A percentile compares a stretch with the other conserved stretches of the same genome.
Evolutionary conservation across 2,329 filamentous ascomycete genomes (phyloP).

Genomic region (Esteya vermicola): DNA sequence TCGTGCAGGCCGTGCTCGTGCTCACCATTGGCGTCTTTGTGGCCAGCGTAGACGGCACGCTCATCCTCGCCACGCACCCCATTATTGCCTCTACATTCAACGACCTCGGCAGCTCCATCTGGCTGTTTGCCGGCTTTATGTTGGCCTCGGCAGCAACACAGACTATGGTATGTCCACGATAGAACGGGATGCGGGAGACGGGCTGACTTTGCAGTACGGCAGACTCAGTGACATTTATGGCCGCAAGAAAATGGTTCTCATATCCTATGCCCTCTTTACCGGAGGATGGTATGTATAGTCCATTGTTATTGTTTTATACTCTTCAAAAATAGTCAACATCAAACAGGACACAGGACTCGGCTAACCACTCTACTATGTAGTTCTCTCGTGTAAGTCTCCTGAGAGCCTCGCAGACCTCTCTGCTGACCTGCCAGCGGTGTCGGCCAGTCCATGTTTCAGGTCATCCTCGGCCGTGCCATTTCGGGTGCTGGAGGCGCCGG

Average conservation of each 20-base stretch:
- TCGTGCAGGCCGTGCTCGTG: conserved; percentile 6
- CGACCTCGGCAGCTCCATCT: conserved; percentile 39
- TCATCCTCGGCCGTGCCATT: conserved; percentile 35
- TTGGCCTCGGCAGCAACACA: conserved; percentile 37
- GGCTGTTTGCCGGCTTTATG: conserved; percentile 39
- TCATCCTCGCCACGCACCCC: conserved; percentile 53
- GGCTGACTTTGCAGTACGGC: conserved; percentile 25
- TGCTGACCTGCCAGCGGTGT: conserved; percentile 18
- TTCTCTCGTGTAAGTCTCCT: conserved; percentile 17
- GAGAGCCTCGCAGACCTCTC: not conserved
- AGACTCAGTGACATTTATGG: conserved; percentile 46
- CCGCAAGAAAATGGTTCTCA: conserved; percentile 32
- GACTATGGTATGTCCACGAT: conserved; percentile 27
- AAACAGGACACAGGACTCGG: not conserved
- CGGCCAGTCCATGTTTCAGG: conserved; percentile 29
- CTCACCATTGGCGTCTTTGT: conserved; percentile 41
- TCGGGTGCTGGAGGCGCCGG: conserved; percentile 37
- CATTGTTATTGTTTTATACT: not conserved
- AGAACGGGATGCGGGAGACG: not conserved
- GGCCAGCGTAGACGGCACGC: conserved; percentile 46
- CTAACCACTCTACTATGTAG: conserved; percentile 8
- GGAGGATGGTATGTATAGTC: conserved; percentile 26
- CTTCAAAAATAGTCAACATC: no score
- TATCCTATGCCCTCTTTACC: conserved; percentile 35
- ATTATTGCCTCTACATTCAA: conserved; percentile 47